Evolutionary conservation across 2,329 filamentous ascomycete species (phyloP).

Genomic region (Colletotrichum aenigma): DNA sequence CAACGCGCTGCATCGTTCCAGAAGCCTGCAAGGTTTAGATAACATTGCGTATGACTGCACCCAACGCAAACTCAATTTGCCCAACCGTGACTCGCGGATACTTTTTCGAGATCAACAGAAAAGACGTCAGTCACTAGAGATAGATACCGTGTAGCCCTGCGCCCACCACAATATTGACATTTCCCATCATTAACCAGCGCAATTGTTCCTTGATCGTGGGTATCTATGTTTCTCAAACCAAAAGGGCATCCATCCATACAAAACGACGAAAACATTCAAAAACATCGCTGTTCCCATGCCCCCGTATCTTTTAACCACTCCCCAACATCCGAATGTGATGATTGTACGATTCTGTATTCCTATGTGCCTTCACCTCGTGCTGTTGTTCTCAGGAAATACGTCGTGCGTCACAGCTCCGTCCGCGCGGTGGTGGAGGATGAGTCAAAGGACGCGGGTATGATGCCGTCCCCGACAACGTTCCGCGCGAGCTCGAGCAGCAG

Average conservation of each 20-base stretch:
- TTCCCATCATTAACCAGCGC: background rate
- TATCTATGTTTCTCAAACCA: conserved; percentile 12
- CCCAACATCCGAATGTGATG: background rate
- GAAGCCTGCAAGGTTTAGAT: background rate
- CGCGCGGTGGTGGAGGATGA: background rate
- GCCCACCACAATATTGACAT: background rate
- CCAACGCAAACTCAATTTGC: background rate
- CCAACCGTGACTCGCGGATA: background rate
- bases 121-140: background rate
- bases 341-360: background rate
- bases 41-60: background rate
- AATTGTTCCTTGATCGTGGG: background rate
- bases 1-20: background rate
- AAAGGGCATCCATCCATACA: background rate
- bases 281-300: background rate
- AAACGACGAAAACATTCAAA: background rate
- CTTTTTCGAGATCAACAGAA: background rate
- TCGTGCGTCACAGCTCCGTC: background rate
- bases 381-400: no score
- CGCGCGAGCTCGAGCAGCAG: background rate
- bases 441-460: background rate
- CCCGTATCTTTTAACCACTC: background rate
- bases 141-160: background rate
- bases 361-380: background rate
- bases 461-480: background rate